phyloP scores from a whole-genome alignment of 306 rosid species.

The Sindora glabra region DNA sequence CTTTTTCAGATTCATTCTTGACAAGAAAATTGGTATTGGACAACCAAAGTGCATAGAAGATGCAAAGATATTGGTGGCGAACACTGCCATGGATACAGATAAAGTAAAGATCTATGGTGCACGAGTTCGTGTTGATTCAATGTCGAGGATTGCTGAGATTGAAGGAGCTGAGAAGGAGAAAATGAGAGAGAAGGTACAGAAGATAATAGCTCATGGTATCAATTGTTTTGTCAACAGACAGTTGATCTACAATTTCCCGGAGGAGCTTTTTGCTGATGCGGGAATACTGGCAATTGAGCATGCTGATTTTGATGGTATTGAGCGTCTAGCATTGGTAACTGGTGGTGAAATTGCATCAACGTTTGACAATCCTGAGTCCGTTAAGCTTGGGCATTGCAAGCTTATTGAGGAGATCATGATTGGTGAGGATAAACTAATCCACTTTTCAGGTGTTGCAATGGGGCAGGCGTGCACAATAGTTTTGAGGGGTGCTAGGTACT shows the following conservation, averaged over 20 bases:
- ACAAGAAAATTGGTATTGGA: conserved; percentile 98
- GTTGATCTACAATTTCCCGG: conserved; percentile 92
- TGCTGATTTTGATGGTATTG: conserved; percentile 98
- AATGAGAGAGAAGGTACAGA: conserved; percentile 93
- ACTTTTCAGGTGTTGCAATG: conserved; percentile 90
- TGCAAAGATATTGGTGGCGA: conserved; percentile 88
- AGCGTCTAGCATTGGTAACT: conserved; percentile 82
- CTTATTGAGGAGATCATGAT: conserved; percentile 96
- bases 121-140: conserved; percentile 90
- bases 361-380: conserved; percentile 94
- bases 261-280: conserved; percentile 94
- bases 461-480: conserved; percentile 95
- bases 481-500: conserved; percentile 89
- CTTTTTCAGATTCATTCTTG: conserved; percentile 77
- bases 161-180: conserved; percentile 94
- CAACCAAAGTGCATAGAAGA: conserved; percentile 94
- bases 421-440: conserved; percentile 92
- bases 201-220: conserved; percentile 85
- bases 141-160: conserved; percentile 90
- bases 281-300: conserved; percentile 97
- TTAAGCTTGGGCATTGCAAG: conserved; percentile 84
- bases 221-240: conserved; percentile 92
- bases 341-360: conserved; percentile 97
- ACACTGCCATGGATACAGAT: conserved; percentile 98
- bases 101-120: conserved; percentile 96